Conservation (phyloP, 1,139 yeast species). For the Sugiyamaella grinbergsii region DNA sequence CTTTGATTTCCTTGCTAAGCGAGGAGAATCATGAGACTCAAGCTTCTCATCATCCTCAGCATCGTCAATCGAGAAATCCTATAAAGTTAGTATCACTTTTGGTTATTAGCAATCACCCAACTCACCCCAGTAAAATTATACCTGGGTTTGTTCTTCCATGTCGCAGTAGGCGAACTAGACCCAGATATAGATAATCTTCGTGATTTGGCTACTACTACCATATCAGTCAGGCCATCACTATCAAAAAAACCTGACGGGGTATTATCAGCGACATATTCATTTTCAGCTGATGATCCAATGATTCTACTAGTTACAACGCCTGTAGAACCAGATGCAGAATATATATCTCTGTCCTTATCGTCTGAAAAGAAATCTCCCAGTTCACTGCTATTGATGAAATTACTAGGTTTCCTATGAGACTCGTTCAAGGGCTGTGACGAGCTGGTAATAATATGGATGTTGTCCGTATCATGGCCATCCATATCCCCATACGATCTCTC, state of each 20-base stretch:
- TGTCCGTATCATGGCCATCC: background rate
- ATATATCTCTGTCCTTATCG: background rate
- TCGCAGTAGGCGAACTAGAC: conserved; percentile 9
- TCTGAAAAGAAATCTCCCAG: conserved; percentile 4
- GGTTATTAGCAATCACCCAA: background rate
- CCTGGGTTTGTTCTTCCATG: background rate
- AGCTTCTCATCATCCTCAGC: conserved; percentile 4
- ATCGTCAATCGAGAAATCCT: conserved; percentile 14
- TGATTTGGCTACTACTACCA: background rate
- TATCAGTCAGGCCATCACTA: conserved; percentile 4
- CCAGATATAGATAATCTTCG: conserved; percentile 7
- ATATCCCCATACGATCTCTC: background rate
- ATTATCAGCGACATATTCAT: background rate
- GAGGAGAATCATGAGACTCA: background rate
- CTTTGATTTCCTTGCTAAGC: background rate
- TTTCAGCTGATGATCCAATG: background rate
- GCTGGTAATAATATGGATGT: background rate
- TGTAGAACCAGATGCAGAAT: no score
- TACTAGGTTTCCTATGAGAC: background rate
- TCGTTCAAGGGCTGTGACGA: background rate
- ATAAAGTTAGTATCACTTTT: conserved; percentile 1
- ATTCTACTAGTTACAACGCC: background rate
- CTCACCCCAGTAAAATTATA: conserved; percentile 14
- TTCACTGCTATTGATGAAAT: conserved; percentile 2
- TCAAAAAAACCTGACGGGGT: background rate